Evolutionary conservation across 495 filamentous ascomycete genomes (phyloP), one percentile per base, ranked within the genome.

Genomic region (Cercophora sp.): DNA sequence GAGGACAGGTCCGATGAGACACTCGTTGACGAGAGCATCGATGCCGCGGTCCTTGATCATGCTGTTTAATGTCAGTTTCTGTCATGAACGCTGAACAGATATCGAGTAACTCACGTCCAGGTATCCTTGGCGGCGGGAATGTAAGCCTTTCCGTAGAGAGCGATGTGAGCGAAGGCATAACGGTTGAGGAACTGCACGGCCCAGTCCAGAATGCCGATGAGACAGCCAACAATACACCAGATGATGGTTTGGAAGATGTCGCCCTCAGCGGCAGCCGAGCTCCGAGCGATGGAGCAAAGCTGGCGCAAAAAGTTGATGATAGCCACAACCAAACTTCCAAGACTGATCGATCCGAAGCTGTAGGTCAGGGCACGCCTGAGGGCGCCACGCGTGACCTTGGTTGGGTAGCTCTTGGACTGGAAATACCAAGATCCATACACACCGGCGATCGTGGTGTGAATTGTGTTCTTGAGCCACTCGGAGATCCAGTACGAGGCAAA

Each of bases 361-460:
- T 92, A 95, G 2, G 91, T 94, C 40, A 89, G 77, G 3, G 89
- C 78, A 34, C 90, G 79, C 51, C 80, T 81, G 46, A 92, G 80
- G 4, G 87, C 85, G 13, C 89, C 87, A 5, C 88, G 77, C 1
- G 92, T 96, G 5, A 87, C 84, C 9, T 82, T 81, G 36, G 73
- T 81, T 3, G 90, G 90, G 64, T 87, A 85, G 37, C 86, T 86
- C 15, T 79, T 71, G 27, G 75, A 70, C 57, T 76, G 84, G 73
- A 96, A 96, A 70, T 95, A 97, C 91, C 91, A 96, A 1, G 86
- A 86, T 0, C 89, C 91, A 56, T 95, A 96, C 10, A 96, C 85
- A 9, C 92, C 89, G 0, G 87, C 86, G 61, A 96, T 85, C 18
- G 85, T 89, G 25, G 84, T 85, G 67, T 97, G 91, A 29, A 96